Evolutionary conservation across 345 rosid species (phyloP), one percentile per base, ranked within the genome.

Genomic region (Ricinus communis): DNA sequence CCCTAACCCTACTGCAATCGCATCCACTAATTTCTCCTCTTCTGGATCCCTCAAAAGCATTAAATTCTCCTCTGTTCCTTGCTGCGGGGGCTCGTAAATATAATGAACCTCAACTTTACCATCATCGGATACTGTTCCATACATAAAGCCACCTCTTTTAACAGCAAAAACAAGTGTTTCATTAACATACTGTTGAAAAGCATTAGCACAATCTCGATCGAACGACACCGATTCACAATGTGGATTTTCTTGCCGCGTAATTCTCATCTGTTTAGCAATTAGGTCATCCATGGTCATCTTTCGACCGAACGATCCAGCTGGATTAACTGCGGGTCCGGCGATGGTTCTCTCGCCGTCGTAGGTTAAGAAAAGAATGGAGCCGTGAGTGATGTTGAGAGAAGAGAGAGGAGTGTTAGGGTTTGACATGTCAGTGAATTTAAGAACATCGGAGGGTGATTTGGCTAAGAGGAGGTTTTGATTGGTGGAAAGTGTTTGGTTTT

Each of bases 271-370:
- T 27, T 81, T 86, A 18, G 99, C 97, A 70, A 95, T 92, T 2
- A 95, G 82, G 66, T 95, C 97, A 41, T 90, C 97, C 71, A 95
- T 89, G 5, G 99, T 95, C 99, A 95, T 95, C 88, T 95, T 95
- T 56, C 91, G 87, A 14, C 99, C 97, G 57, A 95, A 95, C 0
- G 99, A 90, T 0, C 97, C 96, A 1, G 97, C 90, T 0, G 99
- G 99, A 21, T 63, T 72, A 38, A 92, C 74, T 22, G 82, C 72
- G 11, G 96, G 89, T 45, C 91, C 96, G 19, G 88, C 85, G 22
- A 92, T 82, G 33, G 78, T 80, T 40, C 97, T 84, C 79, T 91
- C 91, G 24, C 93, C 96, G 10, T 95, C 91, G 75, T 95, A 95
- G 15, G 91, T 80, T 1, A 92, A 71, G 74, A 82, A 95, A 8